Base-by-base conservation (phyloP, 2,329 filamentous ascomycete genomes). In the Sporothrix euskadiensis region DNA sequence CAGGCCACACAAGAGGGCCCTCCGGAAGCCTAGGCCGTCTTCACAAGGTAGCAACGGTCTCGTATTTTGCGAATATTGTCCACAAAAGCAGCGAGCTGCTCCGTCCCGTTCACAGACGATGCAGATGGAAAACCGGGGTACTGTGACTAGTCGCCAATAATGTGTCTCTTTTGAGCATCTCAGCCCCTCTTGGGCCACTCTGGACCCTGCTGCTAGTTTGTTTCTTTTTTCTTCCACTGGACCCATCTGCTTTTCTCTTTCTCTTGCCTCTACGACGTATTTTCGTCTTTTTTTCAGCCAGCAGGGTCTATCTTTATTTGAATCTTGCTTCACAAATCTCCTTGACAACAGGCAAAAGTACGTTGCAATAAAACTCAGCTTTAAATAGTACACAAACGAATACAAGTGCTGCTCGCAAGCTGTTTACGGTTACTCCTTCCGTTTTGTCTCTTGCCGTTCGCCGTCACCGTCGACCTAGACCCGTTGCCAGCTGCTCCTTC, bases 71-170 rank as follows among this genome's bases (percentile, higher is more conserved):
- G 41, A 66, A 49, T 32, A 49, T 30, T 66, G 26, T 66, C 12
- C 22, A 66, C 63, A 12, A 49, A 66, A 47, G 8, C 5, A 44
- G 59, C n/a, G 16, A 35, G 8, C 4, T 22, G 35, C 59, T 41
- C 59, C 59, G 59, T 63, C 59, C 32, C n/a, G 44, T 49, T 49
- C 44, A 49, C 44, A 49, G 44, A 5, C 44, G 14, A 49, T 49
- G 44, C 44, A 49, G 44, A 14, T 49, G 44, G 14, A 49, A 69
- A 63, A 61, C 44, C n/a, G 52, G 52, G 19, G 10, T 22, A 49
- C 49, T 44, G 32, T 39, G 32, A 44, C 68, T 57, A 70, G 68
- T 57, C 35, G 32, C 52, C 14, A 70, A 70, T 70, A 70, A 61
- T 63, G 56, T 49, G 8, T 61, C 56, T 71, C 68, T 57, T 57